A percentile compares a stretch with the other conserved stretches of the same genome.
These are phyloP conservation scores for Catenaria anguillulae DNA, from an alignment of 371 early-diverging fungal species.

Conservation along the genomic window DNA sequence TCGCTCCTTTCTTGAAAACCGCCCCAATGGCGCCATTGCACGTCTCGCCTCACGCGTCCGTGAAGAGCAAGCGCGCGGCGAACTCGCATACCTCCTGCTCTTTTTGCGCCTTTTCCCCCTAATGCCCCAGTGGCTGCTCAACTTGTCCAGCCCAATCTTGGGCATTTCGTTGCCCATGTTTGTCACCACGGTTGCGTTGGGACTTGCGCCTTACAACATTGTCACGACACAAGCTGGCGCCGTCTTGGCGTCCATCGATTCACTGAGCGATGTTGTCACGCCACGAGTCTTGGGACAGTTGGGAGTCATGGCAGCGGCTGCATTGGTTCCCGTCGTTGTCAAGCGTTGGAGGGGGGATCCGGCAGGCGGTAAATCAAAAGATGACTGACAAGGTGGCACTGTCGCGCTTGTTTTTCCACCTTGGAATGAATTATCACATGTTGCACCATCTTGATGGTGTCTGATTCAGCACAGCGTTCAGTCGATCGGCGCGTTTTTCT, in stretches of 20 bases:
- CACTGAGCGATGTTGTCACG: conserved; percentile 13
- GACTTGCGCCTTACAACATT: conserved; percentile 19
- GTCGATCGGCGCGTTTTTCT: too few relatives aligned
- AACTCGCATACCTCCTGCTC: conserved; percentile 15
- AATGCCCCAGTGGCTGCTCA: conserved; percentile 18
- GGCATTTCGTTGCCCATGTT: conserved; percentile 17
- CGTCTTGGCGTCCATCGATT: conserved; percentile 13
- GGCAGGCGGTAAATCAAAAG: too few relatives aligned
- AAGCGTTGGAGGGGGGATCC: not conserved
- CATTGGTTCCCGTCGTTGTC: conserved; percentile 14
- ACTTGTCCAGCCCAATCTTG: conserved; percentile 17
- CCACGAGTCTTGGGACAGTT: conserved; percentile 12
- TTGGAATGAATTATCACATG: too few relatives aligned
- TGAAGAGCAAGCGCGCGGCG: conserved; percentile 7
- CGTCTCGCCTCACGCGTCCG: conserved; percentile 10
- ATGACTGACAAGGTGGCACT: too few relatives aligned
- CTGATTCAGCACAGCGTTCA: too few relatives aligned
- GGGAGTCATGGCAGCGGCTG: conserved; percentile 10
- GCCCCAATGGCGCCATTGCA: conserved; percentile 2
- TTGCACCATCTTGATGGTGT: too few relatives aligned
- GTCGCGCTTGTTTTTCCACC: too few relatives aligned
- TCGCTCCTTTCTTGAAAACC: conserved; percentile 5
- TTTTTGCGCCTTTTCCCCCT: conserved; percentile 19
- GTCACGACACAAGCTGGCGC: conserved; percentile 19
- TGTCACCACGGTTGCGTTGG: conserved; percentile 12